Evolutionary conservation across 192 early-diverging fungal species (phyloP).

Genomic region (Coemansia sp.): DNA sequence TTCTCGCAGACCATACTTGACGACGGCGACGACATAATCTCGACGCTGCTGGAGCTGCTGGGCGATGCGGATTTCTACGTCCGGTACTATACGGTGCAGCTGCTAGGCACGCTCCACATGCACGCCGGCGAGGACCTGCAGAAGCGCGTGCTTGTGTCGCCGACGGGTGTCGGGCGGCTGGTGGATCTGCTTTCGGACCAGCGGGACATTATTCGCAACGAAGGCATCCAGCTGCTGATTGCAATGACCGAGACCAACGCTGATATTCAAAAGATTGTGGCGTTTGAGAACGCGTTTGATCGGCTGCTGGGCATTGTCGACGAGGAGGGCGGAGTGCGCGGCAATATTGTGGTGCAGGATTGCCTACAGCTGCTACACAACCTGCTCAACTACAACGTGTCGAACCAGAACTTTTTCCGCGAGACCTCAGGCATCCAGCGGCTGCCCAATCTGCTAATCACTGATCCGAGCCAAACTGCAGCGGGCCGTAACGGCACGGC

Average conservation of each 20-base stretch:
- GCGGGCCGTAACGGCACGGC: constrained; percentile 31
- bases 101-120: constrained; percentile 71
- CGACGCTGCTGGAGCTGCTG: constrained; percentile 78
- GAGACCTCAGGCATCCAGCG: constrained; percentile 91
- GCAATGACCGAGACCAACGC: constrained; percentile 87
- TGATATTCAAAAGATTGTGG: constrained; percentile 98
- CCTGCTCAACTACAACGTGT: constrained; percentile 91
- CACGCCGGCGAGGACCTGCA: constrained; percentile 60
- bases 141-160: constrained; percentile 79
- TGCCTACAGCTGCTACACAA: constrained; percentile 90
- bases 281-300: constrained; percentile 98
- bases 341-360: constrained; percentile 92
- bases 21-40: constrained; percentile 60
- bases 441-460: constrained; percentile 73
- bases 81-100: constrained; percentile 84
- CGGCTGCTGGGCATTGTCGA: constrained; percentile 79
- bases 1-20: constrained; percentile 39
- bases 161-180: constrained; percentile 77
- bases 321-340: constrained; percentile 87
- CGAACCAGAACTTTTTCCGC: constrained; percentile 98
- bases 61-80: constrained; percentile 94
- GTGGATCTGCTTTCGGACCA: constrained; percentile 92
- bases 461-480: constrained; percentile 49
- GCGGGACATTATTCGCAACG: constrained; percentile 95
- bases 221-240: constrained; percentile 88